Conservation (phyloP, 2,329 filamentous ascomycete species). For the Stachybotrys chartarum region DNA sequence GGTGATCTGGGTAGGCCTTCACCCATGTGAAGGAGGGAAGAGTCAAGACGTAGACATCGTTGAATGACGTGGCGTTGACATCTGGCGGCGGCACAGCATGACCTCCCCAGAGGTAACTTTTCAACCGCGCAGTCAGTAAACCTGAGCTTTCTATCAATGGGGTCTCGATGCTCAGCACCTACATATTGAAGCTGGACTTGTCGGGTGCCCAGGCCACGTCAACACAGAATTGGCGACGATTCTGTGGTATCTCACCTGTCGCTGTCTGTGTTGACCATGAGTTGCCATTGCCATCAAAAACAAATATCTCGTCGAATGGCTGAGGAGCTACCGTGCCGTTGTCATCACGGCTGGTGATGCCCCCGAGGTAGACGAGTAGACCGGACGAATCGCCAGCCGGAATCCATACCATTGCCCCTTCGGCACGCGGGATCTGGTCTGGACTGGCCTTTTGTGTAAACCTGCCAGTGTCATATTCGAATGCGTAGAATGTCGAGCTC, state of each 20-base stretch:
- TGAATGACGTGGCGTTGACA: slow-evolving; percentile 35
- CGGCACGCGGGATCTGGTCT: slow-evolving; percentile 31
- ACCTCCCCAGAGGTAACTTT: slow-evolving; percentile 49
- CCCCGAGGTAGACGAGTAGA: slow-evolving; percentile 54
- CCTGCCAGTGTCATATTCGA: slow-evolving; percentile 1
- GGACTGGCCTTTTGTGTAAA: background rate
- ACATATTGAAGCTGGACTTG: slow-evolving; percentile 55
- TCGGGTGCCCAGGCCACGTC: slow-evolving; percentile 50
- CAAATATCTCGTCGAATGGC: slow-evolving; percentile 38
- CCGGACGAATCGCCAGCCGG: slow-evolving; percentile 46
- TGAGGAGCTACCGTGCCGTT: slow-evolving; percentile 37
- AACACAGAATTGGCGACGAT: slow-evolving; percentile 50
- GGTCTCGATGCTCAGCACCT: too few species aligned
- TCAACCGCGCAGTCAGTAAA: too few species aligned
- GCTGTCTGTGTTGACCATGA: slow-evolving; percentile 20
- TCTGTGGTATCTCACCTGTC: slow-evolving; percentile 38
- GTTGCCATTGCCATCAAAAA: slow-evolving; percentile 44
- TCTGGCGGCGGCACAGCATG: slow-evolving; percentile 30
- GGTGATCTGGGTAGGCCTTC: slow-evolving; percentile 36
- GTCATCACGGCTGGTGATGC: slow-evolving; percentile 31
- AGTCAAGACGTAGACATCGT: slow-evolving; percentile 32
- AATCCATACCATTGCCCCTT: slow-evolving; percentile 50
- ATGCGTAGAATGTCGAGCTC: slow-evolving; percentile 1
- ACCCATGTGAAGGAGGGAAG: slow-evolving; percentile 57
- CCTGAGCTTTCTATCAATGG: too few species aligned